Evolutionary conservation across 116 monocot species (phyloP), one percentile per base, ranked within the genome.

Genomic region (Cymodocea nodosa): DNA sequence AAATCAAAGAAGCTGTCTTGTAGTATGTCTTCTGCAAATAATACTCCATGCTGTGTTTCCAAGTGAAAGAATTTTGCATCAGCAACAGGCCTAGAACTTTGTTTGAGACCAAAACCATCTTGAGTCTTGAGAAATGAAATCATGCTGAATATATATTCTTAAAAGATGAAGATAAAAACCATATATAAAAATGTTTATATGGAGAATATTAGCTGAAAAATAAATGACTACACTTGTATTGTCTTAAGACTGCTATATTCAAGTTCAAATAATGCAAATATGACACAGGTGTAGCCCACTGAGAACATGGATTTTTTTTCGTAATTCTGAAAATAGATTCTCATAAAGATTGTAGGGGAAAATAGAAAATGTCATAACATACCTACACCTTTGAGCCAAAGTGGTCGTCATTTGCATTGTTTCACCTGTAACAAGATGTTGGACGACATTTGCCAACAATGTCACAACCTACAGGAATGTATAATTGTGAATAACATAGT

Each of bases 401-500:
- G 78, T 64, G 65, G 70, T 84, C 30, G 83, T 77, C 92, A 98
- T 89, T 77, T 92, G 98, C 98, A 98, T 98, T 36, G 84, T 89
- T 79, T 98, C 92, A 19, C 98, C 98, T 20, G 83, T 98, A 20
- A 98, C 98, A 30, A 98, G 74, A 74, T 98, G 87, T 74, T 86
- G 89, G 54, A 98, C 82, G 35, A 82, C 92, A 60, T 80, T 92
- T 60, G 98, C 91, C 56, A 98, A 56, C 63, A 92, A 74, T 22
- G 80, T 69, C 61, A 98, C 85, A 69, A 98, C 92, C 98, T 98
- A 78, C 70, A 79, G 19, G 35, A 60, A 70, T 60, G 19, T 36
- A 36, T 39, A 23, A 56, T 55, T 56, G 40, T 39, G 4, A 58
- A 69, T 4, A 59, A 56, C 5, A n/a, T 8, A 30, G 17, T 17